These are phyloP conservation scores for Alnus rubra DNA, from an alignment of 306 rosid species.

Conservation along the genomic window DNA sequence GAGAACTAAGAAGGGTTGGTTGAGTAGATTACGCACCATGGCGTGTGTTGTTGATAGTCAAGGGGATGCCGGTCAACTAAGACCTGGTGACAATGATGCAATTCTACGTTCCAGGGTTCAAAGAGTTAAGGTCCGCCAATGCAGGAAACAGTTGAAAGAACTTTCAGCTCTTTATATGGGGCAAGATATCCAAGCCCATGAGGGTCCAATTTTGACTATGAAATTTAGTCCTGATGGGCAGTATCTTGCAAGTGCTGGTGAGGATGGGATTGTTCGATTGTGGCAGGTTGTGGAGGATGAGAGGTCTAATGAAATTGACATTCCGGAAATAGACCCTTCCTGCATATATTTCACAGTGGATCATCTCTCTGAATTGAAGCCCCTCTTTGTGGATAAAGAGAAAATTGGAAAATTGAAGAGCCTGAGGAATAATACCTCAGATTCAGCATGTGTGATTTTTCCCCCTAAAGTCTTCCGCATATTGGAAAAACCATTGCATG, in stretches of 20 bases:
- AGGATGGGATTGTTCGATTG: conserved; percentile 76
- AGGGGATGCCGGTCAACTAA: conserved; percentile 33
- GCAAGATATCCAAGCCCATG: conserved; percentile 89
- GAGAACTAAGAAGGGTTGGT: conserved; percentile 59
- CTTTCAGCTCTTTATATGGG: conserved; percentile 87
- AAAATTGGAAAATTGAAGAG: conserved; percentile 48
- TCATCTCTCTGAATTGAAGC: conserved; percentile 72
- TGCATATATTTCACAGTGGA: conserved; percentile 82
- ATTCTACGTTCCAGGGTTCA: conserved; percentile 46
- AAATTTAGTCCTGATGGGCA: conserved; percentile 96
- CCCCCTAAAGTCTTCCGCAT: conserved; percentile 83
- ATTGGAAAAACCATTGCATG: conserved; percentile 78
- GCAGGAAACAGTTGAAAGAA: conserved; percentile 65
- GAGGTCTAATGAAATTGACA: conserved; percentile 70
- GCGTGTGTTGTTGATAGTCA: conserved; percentile 60
- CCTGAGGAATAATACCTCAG: conserved; percentile 67
- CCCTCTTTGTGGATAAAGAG: conserved; percentile 70
- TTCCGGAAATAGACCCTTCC: conserved; percentile 80
- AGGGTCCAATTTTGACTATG: conserved; percentile 83
- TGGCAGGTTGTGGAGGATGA: conserved; percentile 95
- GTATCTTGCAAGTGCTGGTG: conserved; percentile 91
- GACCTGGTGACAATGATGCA: conserved; percentile 22
- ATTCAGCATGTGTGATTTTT: conserved; percentile 79
- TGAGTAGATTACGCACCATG: conserved; percentile 61
- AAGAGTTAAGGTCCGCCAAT: conserved; percentile 75